Conservation (phyloP, 2,329 filamentous ascomycete species). For the Xylariaceae sp. region DNA sequence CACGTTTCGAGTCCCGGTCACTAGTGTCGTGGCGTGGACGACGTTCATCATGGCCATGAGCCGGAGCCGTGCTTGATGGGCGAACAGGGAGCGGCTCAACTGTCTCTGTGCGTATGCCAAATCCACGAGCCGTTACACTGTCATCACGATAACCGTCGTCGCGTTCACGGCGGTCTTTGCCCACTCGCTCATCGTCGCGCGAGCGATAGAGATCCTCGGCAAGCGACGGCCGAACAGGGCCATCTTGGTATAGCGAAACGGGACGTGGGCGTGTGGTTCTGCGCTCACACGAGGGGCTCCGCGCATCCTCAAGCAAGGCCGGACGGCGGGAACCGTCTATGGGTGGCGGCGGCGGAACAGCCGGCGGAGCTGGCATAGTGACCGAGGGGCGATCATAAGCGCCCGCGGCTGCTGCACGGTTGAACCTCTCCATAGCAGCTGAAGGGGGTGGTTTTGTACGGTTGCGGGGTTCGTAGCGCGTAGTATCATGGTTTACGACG, state of each 20-base stretch:
- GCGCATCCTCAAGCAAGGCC: slow-evolving; percentile 32
- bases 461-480: slow-evolving; percentile 38
- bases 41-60: slow-evolving; percentile 38
- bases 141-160: slow-evolving; percentile 46
- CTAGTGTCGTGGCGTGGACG: slow-evolving; percentile 35
- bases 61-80: slow-evolving; percentile 29
- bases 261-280: slow-evolving; percentile 38
- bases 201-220: slow-evolving; percentile 46
- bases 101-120: slow-evolving; percentile 45
- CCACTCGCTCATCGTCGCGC: slow-evolving; percentile 43
- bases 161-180: slow-evolving; percentile 39
- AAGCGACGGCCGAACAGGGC: slow-evolving; percentile 38
- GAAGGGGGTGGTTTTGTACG: slow-evolving; percentile 62
- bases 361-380: slow-evolving; percentile 43
- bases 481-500: slow-evolving; percentile 42
- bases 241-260: slow-evolving; percentile 51
- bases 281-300: slow-evolving; percentile 33
- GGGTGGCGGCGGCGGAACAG: slow-evolving; percentile 36
- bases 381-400: slow-evolving; percentile 44
- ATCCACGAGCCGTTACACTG: slow-evolving; percentile 43
- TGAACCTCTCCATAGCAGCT: slow-evolving; percentile 65
- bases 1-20: slow-evolving; percentile 30
- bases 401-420: slow-evolving; percentile 38
- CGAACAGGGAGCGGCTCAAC: slow-evolving; percentile 31
- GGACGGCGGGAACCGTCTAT: slow-evolving; percentile 33